Evolutionary conservation across 768 basidiomycete species (phyloP), one percentile per base, ranked within the genome.

Genomic region (Podaxis pistillaris): DNA sequence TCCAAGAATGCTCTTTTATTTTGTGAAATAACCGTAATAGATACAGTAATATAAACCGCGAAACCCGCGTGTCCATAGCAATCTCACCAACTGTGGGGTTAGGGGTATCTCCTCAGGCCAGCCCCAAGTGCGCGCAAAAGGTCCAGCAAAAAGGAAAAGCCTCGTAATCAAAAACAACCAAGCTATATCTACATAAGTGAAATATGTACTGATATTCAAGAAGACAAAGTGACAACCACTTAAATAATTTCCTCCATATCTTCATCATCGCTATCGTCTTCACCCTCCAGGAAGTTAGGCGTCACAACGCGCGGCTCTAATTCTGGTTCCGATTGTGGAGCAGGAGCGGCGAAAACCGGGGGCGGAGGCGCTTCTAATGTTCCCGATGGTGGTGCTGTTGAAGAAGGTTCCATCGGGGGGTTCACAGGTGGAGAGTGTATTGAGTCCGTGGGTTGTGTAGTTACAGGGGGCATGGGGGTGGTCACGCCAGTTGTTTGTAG

Each of bases 201-300:
- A 44, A n/a, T 44, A 46, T 46, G n/a, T 1, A 46, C 44, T 1
- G 17, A n/a, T 4, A 46, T 46, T 19, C 28, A 47, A 54, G 3
- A 55, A 11, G 38, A 54, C 28, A 55, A 53, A 44, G 8, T 37
- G 62, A 11, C 22, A 56, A 56, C 38, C 17, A 41, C 37, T 63
- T 69, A 79, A 26, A 78, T 78, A 52, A 81, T 72, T 54, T 76
- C 79, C 62, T 80, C 79, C 79, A 81, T 81, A 66, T 81, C 79
- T 58, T 76, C 78, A 51, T 78, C 78, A 49, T 76, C 72, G 37
- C 66, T 69, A 57, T 69, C 70, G 7, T 75, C 74, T 30, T 74
- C 76, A 22, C 68, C 73, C n/a, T 68, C 70, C 24, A 64, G 61
- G 49, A 56, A 41, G 13, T 63, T 52, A 41, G 40, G 24, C 19